Evolutionary conservation across 169 alveolate genomes (phyloP), one percentile per base, ranked within the genome.

Genomic region (Plasmodium gonderi): DNA sequence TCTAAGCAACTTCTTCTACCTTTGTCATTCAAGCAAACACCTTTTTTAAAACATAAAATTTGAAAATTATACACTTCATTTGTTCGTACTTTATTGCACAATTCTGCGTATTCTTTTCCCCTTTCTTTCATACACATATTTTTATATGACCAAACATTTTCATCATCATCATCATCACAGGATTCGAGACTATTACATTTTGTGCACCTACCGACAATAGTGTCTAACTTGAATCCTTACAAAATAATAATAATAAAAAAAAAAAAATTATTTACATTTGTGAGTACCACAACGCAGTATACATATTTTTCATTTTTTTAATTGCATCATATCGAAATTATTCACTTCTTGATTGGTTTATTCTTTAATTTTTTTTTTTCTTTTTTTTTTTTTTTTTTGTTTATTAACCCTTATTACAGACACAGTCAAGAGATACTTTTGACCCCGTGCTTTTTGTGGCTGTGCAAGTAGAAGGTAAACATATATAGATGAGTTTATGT

Each of bases 391-490:
- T 3, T 54, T 60, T n/a, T n/a, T n/a, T n/a, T n/a, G n/a, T n/a
- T 83, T 38, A 33, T 74, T 49, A 36, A 83, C 92, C 92, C 23
- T 72, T 74, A 60, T 54, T 74, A 44, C 92, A 83, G 76, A 83
- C 68, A 40, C 92, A 83, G 29, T 72, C 60, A 29, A n/a, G 20
- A 8, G 42, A 33, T n/a, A 75, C 60, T 83, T 69, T 54, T 60
- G 92, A 83, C 26, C 85, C 92, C 7, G 64, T 49, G n/a, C 17
- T 29, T 45, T 83, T 36, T 60, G 92, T 83, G 9, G 82, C 92
- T 83, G 29, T 23, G 20, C 40, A 68, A n/a, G n/a, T 49, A 23
- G 20, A 82, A 68, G 54, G 76, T 82, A 31, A 31, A 80, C 14
- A 29, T 45, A 60, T 20, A 42, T 49, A 36, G 45, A 49, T 44